Conservation (phyloP, 1,139 yeast species). For the Debaryomyces sp. region DNA sequence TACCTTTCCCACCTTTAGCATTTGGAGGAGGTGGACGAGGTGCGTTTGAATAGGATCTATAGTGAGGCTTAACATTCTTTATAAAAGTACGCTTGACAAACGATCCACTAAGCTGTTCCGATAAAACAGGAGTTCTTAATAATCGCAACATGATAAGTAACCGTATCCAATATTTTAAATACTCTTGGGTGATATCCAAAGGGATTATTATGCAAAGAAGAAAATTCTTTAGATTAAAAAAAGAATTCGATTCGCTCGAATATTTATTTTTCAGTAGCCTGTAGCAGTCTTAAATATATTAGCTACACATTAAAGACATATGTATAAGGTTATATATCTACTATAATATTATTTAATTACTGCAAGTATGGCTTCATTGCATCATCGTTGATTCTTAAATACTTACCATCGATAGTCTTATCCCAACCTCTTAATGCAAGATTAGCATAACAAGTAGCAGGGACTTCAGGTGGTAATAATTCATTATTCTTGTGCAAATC, state of each 20-base stretch:
- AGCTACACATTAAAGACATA: not conserved
- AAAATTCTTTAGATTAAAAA: not conserved
- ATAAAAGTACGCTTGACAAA: not conserved
- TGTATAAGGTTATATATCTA: not conserved
- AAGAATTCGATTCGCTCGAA: not conserved
- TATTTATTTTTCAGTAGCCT: not conserved
- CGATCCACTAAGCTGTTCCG: not conserved
- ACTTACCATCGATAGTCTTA: slow-evolving; percentile 59
- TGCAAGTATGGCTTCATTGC: not conserved
- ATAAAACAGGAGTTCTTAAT: slow-evolving; percentile 2
- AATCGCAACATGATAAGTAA: slow-evolving; percentile 1
- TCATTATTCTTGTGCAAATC: slow-evolving; percentile 57
- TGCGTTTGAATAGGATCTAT: slow-evolving; percentile 19
- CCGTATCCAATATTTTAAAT: not conserved
- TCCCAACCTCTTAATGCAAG: slow-evolving; percentile 64
- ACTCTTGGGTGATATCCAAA: not conserved
- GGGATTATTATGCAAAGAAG: not conserved
- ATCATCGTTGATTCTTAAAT: slow-evolving; percentile 61
- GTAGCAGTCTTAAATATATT: not conserved
- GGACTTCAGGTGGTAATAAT: slow-evolving; percentile 66
- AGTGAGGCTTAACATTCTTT: slow-evolving; percentile 11
- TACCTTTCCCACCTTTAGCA: slow-evolving; percentile 22
- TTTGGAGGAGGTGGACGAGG: slow-evolving; percentile 20
- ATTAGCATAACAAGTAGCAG: slow-evolving; percentile 68
- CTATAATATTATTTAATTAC: not conserved